Evolutionary conservation across 2,329 filamentous ascomycete genomes (phyloP), one percentile per base, ranked within the genome.

Genomic region (Knoxdaviesia proteae): DNA sequence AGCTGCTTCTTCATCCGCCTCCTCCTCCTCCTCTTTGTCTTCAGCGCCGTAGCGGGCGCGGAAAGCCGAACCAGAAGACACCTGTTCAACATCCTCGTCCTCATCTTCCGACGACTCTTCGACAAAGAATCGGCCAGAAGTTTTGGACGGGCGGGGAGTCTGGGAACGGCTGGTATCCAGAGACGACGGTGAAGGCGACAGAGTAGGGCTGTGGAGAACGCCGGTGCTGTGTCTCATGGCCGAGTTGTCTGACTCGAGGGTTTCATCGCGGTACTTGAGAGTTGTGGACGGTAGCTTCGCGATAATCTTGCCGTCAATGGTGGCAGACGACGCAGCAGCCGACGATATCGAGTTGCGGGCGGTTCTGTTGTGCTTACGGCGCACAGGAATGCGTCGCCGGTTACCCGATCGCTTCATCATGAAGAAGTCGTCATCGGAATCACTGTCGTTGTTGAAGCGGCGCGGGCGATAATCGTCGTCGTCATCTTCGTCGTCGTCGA

Each of bases 241-340:
- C 32, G 64, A 74, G 20, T 20, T 38, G 53, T 70, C 72, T 11
- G 69, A 62, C 47, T 88, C 82, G 0, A 80, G 77, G 0, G 79
- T 80, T 48, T 90, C 84, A 40, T 77, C 77, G 36, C 80, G 71
- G 51, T 83, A 88, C 53, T 94, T 94, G 40, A 90, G 66, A 0
- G 81, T 93, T 2, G 87, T 94, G 0, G 84, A 82, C 3, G 84
- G 86, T 6, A 94, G 65, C 60, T 81, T 90, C 6, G 84, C 84
- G 52, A 94, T 94, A 1, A 79, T 93, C 58, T 83, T 88, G 57
- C 79, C 83, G 48, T 86, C 80, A 47, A 59, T 67, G 40, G 71
- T 71, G 34, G 51, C 56, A 20, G 20, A 20, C 20, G 20, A 20
- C 20, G 20, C 20, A 20, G 20, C 20, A 20, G 20, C 20, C 20